Conservation (phyloP, 495 filamentous ascomycete genomes). For the Penicillium waksmanii region DNA sequence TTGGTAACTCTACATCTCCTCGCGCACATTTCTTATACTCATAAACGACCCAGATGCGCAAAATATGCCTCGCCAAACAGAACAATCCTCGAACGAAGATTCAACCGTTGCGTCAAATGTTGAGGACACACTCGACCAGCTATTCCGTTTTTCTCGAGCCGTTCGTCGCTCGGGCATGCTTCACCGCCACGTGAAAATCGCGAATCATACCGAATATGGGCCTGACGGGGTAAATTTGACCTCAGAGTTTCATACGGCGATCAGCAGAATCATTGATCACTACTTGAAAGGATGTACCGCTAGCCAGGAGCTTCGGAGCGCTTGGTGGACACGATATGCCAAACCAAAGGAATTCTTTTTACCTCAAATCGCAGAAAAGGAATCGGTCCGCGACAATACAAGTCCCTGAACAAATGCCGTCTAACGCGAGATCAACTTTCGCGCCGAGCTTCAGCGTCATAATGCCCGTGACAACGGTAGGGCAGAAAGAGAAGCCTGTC, state of each 20-base stretch:
- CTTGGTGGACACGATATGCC: not conserved
- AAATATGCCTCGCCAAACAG: not conserved
- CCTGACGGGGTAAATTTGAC: not conserved
- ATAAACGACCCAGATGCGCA: not conserved
- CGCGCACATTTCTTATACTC: not conserved
- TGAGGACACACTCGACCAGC: constrained; percentile 9
- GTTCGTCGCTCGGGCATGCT: constrained; percentile 24
- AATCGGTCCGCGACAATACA: not conserved
- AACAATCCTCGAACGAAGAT: not conserved
- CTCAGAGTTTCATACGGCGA: not conserved
- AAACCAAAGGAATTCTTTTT: not conserved
- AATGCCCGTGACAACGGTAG: not conserved
- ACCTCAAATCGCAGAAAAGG: not conserved
- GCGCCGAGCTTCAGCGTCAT: not conserved
- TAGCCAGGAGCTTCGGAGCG: not conserved
- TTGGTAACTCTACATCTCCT: not conserved
- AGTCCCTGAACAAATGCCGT: not conserved
- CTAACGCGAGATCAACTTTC: not conserved
- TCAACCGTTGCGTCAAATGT: not conserved
- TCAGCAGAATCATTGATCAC: not conserved
- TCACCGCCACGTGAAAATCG: constrained; percentile 20
- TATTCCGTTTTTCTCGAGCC: constrained; percentile 21
- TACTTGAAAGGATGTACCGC: not conserved
- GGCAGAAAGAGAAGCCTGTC: not conserved
- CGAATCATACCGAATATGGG: not conserved